These are phyloP conservation scores for Monilinia laxa DNA, from an alignment of 2,329 filamentous ascomycete genomes.

Conservation along the genomic window DNA sequence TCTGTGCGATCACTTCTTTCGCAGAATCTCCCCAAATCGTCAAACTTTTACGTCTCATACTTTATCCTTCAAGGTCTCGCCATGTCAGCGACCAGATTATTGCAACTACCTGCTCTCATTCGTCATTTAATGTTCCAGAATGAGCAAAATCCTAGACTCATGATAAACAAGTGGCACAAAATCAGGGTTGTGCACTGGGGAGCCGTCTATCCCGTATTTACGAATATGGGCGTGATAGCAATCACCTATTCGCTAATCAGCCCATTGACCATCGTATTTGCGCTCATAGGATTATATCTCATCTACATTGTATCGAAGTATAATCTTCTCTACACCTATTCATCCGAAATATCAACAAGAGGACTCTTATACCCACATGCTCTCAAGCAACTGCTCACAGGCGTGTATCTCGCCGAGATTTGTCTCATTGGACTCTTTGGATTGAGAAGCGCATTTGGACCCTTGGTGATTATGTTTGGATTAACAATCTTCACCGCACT, in stretches of 20 bases:
- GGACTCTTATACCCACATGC: conserved; percentile 63
- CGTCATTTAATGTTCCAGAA: conserved; percentile 56
- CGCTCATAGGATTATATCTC: conserved; percentile 58
- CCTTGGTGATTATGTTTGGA: conserved; percentile 57
- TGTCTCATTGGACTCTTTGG: conserved; percentile 64
- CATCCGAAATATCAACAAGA: conserved; percentile 62
- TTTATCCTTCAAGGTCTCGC: conserved; percentile 66
- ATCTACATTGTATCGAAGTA: conserved; percentile 67
- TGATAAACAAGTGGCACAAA: conserved; percentile 56
- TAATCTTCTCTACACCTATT: conserved; percentile 63
- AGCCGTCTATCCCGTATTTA: conserved; percentile 57
- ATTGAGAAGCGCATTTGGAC: conserved; percentile 53
- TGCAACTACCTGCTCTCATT: conserved; percentile 59
- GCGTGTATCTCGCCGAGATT: conserved; percentile 61
- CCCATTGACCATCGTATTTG: conserved; percentile 64
- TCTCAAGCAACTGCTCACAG: conserved; percentile 62
- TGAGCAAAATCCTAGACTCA: conserved; percentile 61
- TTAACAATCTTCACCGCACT: conserved; percentile 55
- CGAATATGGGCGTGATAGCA: conserved; percentile 45
- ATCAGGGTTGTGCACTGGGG: conserved; percentile 58
- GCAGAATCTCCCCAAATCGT: conserved; percentile 57
- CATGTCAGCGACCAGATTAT: conserved; percentile 57
- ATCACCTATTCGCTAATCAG: conserved; percentile 66
- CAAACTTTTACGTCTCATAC: conserved; percentile 69
- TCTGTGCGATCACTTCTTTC: conserved; percentile 52